phyloP scores from a whole-genome alignment of 345 rosid species.

The Salix purpurea region DNA sequence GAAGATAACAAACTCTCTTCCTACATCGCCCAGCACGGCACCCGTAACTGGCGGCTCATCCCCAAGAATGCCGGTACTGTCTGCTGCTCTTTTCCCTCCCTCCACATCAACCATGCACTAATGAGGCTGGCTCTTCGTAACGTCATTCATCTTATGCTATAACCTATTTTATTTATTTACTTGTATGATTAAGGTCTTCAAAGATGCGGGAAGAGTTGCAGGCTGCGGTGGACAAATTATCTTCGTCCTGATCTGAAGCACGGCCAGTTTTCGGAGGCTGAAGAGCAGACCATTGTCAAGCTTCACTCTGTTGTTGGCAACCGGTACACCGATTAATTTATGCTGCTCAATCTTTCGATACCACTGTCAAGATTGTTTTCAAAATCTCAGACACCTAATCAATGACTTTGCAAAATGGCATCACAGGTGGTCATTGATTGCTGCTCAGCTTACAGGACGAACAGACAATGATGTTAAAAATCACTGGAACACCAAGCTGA shows the following conservation, averaged over 20 bases:
- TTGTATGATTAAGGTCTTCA: conserved; percentile 51
- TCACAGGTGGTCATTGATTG: conserved; percentile 80
- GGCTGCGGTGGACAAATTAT: conserved; percentile 87
- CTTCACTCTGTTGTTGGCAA: conserved; percentile 92
- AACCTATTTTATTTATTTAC: not conserved
- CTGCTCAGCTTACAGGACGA: conserved; percentile 90
- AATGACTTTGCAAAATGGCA: not conserved
- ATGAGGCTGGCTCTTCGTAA: not conserved
- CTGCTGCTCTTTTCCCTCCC: not conserved
- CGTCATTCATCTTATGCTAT: not conserved
- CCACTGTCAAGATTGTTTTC: no score
- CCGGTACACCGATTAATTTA: conserved; percentile 32
- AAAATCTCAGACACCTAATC: not conserved
- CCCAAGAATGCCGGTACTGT: conserved; percentile 79
- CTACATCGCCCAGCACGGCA: conserved; percentile 85
- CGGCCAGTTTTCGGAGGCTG: conserved; percentile 64
- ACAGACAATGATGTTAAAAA: conserved; percentile 92
- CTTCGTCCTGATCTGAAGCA: conserved; percentile 88
- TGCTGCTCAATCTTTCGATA: not conserved
- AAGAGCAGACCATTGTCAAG: conserved; percentile 81
- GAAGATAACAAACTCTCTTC: conserved; percentile 96
- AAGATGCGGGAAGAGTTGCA: conserved; percentile 90
- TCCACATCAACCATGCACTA: not conserved
- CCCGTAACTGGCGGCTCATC: conserved; percentile 92
- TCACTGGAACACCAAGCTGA: conserved; percentile 92